Percentiles rank a stretch among this genome's conserved stretches.
These are phyloP conservation scores for Phellopilus nigrolimitatus DNA, from an alignment of 1,284 basidiomycete genomes.

Conservation along the genomic window DNA sequence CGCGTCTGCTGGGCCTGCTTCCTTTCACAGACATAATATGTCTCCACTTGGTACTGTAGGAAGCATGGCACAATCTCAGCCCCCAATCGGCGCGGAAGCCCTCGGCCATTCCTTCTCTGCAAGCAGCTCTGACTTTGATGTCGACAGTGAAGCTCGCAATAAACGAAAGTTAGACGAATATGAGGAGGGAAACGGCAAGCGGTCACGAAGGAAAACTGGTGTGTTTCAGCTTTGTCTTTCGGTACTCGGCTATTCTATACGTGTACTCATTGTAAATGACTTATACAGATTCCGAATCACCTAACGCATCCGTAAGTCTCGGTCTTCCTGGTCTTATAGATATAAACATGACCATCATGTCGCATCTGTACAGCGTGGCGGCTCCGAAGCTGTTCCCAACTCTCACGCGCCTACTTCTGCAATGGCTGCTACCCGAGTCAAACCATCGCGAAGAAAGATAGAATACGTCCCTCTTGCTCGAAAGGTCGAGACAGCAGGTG, in stretches of 20 bases:
- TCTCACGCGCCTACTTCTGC: conserved; percentile 9
- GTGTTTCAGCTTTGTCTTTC: conserved; percentile 12
- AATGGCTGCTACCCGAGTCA: conserved; percentile 25
- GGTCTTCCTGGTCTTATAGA: too few species aligned
- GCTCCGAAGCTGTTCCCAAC: conserved; percentile 36
- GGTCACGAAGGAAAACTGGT: conserved; percentile 74
- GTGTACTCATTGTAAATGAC: conserved; percentile 6
- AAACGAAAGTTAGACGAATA: conserved; percentile 62
- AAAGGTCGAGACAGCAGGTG: conserved; percentile 76
- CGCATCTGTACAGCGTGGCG: too few species aligned
- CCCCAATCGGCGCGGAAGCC: conserved; percentile 27
- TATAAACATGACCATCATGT: too few species aligned
- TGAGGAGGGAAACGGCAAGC: conserved; percentile 63
- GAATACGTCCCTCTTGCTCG: conserved; percentile 85
- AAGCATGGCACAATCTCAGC: conserved; percentile 17
- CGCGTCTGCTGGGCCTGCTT: conserved; percentile 21
- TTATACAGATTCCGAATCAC: conserved; percentile 14
- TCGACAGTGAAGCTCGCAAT: conserved; percentile 49
- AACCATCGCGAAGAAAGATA: conserved; percentile 72
- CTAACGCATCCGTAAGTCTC: conserved; percentile 10
- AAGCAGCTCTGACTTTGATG: conserved; percentile 35
- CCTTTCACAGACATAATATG: conserved; percentile 15
- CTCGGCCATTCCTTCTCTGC: conserved; percentile 31
- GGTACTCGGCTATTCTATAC: background rate
- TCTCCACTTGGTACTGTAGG: conserved; percentile 14